A percentile compares a stretch with the other conserved stretches of the same genome.
phyloP scores from a whole-genome alignment of 2,329 filamentous ascomycete genomes.

The Aureobasidium leucospermi region DNA sequence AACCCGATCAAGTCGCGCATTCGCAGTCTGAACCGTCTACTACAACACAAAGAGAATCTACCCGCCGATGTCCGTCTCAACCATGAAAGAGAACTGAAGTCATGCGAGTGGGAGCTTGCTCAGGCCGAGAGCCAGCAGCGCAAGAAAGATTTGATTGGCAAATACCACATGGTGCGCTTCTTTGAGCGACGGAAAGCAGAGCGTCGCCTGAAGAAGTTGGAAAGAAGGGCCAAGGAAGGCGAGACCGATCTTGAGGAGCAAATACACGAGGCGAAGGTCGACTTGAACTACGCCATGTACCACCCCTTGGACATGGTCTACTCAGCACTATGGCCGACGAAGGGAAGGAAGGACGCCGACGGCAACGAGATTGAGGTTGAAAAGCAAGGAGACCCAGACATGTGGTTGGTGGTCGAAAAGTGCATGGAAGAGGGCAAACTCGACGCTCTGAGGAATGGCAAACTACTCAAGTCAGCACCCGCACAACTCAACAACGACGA shows the following conservation, averaged over 20 bases:
- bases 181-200: slow-evolving; percentile 70
- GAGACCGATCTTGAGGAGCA: slow-evolving; percentile 39
- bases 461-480: slow-evolving; percentile 19
- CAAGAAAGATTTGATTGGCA: slow-evolving; percentile 62
- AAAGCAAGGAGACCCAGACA: slow-evolving; percentile 42
- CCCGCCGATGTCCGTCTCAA: slow-evolving; percentile 62
- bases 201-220: slow-evolving; percentile 55
- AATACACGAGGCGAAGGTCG: slow-evolving; percentile 51
- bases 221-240: slow-evolving; percentile 46
- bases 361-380: slow-evolving; percentile 28
- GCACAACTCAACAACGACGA: slow-evolving; percentile 16
- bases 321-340: slow-evolving; percentile 45
- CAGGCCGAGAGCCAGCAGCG: slow-evolving; percentile 54
- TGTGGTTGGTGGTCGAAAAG: slow-evolving; percentile 62
- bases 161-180: slow-evolving; percentile 78
- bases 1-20: slow-evolving; percentile 63
- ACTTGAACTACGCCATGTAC: slow-evolving; percentile 67
- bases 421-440: slow-evolving; percentile 54
- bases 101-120: slow-evolving; percentile 57
- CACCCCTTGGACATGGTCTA: slow-evolving; percentile 66
- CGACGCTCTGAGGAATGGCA: slow-evolving; percentile 50
- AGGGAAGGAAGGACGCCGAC: slow-evolving; percentile 25
- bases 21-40: slow-evolving; percentile 59
- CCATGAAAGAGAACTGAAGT: slow-evolving; percentile 63
- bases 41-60: slow-evolving; percentile 53